Evolutionary conservation across 1,284 basidiomycete genomes (phyloP).

Genomic region (Cryptococcus wingfieldii): DNA sequence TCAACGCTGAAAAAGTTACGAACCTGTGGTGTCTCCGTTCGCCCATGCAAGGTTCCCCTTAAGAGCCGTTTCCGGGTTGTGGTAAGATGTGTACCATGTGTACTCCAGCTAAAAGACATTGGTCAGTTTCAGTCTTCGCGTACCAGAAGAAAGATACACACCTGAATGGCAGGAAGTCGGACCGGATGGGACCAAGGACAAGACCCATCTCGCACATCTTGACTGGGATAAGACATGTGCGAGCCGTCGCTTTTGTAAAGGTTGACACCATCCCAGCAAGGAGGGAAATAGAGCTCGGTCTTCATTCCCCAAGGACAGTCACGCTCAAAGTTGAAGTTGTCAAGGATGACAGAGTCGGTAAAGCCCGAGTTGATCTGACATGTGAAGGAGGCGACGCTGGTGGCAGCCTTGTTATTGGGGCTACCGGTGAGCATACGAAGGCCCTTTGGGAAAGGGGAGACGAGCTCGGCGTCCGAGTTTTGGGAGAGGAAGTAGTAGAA

Average conservation of each 20-base stretch:
- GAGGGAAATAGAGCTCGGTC: conserved; percentile 31
- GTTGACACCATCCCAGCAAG: conserved; percentile 40
- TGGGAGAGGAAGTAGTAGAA: conserved; percentile 24
- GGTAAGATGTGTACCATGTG: conserved; percentile 23
- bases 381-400: conserved; percentile 20
- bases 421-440: conserved; percentile 33
- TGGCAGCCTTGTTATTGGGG: conserved; percentile 25
- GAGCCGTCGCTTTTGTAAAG: conserved; percentile 28
- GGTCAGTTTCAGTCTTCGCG: neutral
- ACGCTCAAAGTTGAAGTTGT: conserved; percentile 35
- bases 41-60: conserved; percentile 41
- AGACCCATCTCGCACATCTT: conserved; percentile 13
- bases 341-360: conserved; percentile 8
- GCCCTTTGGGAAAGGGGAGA: conserved; percentile 32
- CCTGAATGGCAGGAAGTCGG: conserved; percentile 32
- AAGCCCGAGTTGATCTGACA: conserved; percentile 20
- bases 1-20: neutral
- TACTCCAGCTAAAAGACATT: conserved; percentile 23
- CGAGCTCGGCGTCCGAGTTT: conserved; percentile 11
- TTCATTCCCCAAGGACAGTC: conserved; percentile 35
- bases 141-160: neutral
- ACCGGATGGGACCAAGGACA: conserved; percentile 40
- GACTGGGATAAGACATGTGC: conserved; percentile 34
- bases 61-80: conserved; percentile 20
- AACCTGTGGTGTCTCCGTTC: conserved; percentile 39